Percentiles rank a stretch among this genome's conserved stretches.
Conservation (phyloP, 768 basidiomycete species). For the Xerocomus spinulosus region DNA sequence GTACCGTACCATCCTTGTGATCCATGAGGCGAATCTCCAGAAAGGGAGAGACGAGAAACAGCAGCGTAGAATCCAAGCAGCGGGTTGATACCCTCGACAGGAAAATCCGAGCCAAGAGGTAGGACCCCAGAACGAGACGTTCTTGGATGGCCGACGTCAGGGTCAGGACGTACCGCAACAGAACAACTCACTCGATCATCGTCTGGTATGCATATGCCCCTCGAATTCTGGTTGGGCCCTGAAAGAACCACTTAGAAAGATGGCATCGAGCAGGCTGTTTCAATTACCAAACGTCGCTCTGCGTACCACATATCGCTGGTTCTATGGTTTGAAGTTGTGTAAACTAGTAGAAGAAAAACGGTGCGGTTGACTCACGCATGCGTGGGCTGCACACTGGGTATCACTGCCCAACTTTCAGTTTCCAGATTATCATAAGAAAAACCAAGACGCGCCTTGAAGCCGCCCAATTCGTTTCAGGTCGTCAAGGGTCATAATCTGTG, state of each 20-base stretch:
- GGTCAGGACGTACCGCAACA: not conserved
- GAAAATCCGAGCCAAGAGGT: conserved; percentile 91
- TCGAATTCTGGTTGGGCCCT: conserved; percentile 79
- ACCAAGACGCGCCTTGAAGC: conserved; percentile 58
- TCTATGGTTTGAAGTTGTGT: conserved; percentile 31
- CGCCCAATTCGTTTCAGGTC: conserved; percentile 68
- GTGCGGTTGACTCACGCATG: conserved; percentile 60
- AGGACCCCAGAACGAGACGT: conserved; percentile 51
- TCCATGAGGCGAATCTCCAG: conserved; percentile 81
- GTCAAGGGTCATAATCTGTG: conserved; percentile 72
- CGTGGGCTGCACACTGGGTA: conserved; percentile 89
- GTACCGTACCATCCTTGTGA: conserved; percentile 66
- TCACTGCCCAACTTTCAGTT: conserved; percentile 45
- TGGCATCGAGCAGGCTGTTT: conserved; percentile 1
- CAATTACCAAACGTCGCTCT: conserved; percentile 63
- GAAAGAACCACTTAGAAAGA: not conserved
- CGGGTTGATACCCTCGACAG: conserved; percentile 88
- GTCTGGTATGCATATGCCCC: conserved; percentile 89
- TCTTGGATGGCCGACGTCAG: conserved; percentile 26
- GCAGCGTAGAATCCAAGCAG: conserved; percentile 89
- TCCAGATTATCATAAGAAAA: not conserved
- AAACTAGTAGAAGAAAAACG: not conserved
- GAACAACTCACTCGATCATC: conserved; percentile 54
- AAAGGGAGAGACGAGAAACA: conserved; percentile 61
- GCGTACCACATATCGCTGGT: conserved; percentile 94